A percentile compares a stretch with the other conserved stretches of the same genome.
Evolutionary conservation across 1,139 yeast genomes (phyloP).

Genomic region (Candida sp.): DNA sequence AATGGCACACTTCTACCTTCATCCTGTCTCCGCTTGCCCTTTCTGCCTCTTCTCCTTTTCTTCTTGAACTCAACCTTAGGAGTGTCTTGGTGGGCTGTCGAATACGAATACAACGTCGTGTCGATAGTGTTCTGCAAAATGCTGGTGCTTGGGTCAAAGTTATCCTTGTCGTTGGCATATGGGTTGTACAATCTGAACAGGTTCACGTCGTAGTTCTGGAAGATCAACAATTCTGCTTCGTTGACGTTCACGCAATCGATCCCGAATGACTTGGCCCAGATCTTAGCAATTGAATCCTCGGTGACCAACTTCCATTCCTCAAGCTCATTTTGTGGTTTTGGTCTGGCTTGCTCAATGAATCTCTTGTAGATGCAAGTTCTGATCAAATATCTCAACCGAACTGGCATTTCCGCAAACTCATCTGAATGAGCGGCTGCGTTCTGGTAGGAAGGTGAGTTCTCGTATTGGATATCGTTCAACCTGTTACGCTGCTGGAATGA

Average conservation of each 20-base stretch:
- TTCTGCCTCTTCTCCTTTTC: conserved; percentile 4
- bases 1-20: conserved; percentile 3
- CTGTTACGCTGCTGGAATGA: conserved; percentile 15
- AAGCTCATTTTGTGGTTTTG: conserved; percentile 11
- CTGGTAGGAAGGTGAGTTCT: conserved; percentile 32
- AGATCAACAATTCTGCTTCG: conserved; percentile 53
- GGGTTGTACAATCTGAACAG: conserved; percentile 29
- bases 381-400: conserved; percentile 49
- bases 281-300: conserved; percentile 55
- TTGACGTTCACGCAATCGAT: conserved; percentile 54
- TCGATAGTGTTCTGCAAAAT: conserved; percentile 43
- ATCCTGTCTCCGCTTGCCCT: neutral
- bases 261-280: conserved; percentile 62
- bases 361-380: conserved; percentile 55
- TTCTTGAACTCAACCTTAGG: conserved; percentile 7
- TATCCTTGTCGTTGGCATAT: conserved; percentile 28
- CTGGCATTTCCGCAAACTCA: conserved; percentile 51
- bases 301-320: conserved; percentile 57
- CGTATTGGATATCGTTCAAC: conserved; percentile 35
- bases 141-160: conserved; percentile 24
- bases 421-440: conserved; percentile 32
- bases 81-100: conserved; percentile 10
- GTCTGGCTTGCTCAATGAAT: conserved; percentile 31
- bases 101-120: conserved; percentile 35
- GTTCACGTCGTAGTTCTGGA: conserved; percentile 42